Conservation (phyloP, 139 green algal species). For the Medakamo hakoo region DNA sequence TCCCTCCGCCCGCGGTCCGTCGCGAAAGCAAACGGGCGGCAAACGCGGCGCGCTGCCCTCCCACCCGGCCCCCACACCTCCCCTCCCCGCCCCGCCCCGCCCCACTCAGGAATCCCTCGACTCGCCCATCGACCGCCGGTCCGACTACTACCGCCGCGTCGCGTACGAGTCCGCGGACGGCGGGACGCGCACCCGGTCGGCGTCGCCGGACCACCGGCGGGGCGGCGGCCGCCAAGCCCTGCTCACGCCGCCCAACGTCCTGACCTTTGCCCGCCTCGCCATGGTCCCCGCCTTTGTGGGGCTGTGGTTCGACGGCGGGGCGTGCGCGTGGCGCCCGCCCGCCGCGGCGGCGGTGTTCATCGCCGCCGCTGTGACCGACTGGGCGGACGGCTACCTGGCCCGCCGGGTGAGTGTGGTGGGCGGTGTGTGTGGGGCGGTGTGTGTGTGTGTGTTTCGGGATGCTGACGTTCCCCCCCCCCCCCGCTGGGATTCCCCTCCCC, state of each 20-base stretch:
- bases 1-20: too few relatives aligned
- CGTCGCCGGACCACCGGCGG: too few relatives aligned
- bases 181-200: neutral
- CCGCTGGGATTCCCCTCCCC: too few relatives aligned
- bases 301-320: constrained; percentile 30
- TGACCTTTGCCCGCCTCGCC: constrained; percentile 50
- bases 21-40: too few relatives aligned
- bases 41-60: too few relatives aligned
- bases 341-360: constrained; percentile 56
- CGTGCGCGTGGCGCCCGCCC: constrained; percentile 6
- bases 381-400: constrained; percentile 88
- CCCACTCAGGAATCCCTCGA: constrained; percentile 39
- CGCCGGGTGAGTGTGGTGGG: constrained; percentile 57
- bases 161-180: constrained; percentile 6
- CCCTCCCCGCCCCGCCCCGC: neutral
- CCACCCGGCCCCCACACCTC: neutral
- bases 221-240: constrained; percentile 15
- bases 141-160: constrained; percentile 37
- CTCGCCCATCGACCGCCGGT: constrained; percentile 49
- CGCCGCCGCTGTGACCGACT: constrained; percentile 77
- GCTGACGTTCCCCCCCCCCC: neutral
- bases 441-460: neutral
- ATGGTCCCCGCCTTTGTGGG: constrained; percentile 47
- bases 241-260: constrained; percentile 21
- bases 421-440: neutral